Evolutionary conservation across 2,329 filamentous ascomycete genomes (phyloP).

Genomic region (Neoscytalidium dimidiatum): DNA sequence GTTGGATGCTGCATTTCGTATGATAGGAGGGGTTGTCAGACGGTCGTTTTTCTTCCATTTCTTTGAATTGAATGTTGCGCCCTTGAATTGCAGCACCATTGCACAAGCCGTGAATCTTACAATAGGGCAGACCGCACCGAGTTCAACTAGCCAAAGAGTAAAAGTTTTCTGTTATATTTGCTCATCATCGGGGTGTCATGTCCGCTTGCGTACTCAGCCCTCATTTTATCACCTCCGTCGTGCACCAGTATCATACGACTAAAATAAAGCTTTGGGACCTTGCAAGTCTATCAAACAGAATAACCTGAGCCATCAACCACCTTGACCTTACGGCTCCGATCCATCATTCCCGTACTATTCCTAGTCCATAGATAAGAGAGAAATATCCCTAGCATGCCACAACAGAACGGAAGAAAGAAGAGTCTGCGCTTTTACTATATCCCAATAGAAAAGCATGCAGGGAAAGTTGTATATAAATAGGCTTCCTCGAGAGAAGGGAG

Average conservation of each 20-base stretch:
- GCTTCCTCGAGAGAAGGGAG: background rate
- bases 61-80: background rate
- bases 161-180: no score
- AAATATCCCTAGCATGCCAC: background rate
- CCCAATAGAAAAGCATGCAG: background rate
- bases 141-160: no score
- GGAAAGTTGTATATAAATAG: background rate
- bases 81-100: background rate
- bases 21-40: no score
- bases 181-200: no score
- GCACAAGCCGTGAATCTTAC: no score
- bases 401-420: background rate
- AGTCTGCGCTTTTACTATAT: background rate
- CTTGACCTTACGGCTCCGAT: background rate
- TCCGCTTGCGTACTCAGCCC: no score
- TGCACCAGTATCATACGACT: no score
- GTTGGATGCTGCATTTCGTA: background rate
- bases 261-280: no score
- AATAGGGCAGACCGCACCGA: no score
- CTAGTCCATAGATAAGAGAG: no score
- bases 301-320: background rate
- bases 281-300: constrained; percentile 4
- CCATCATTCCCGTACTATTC: background rate
- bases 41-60: no score
- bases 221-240: no score